Percentiles rank a stretch among this genome's conserved stretches.
These are phyloP conservation scores for Alternaria dauci DNA, from an alignment of 2,329 filamentous ascomycete genomes.

Conservation along the genomic window DNA sequence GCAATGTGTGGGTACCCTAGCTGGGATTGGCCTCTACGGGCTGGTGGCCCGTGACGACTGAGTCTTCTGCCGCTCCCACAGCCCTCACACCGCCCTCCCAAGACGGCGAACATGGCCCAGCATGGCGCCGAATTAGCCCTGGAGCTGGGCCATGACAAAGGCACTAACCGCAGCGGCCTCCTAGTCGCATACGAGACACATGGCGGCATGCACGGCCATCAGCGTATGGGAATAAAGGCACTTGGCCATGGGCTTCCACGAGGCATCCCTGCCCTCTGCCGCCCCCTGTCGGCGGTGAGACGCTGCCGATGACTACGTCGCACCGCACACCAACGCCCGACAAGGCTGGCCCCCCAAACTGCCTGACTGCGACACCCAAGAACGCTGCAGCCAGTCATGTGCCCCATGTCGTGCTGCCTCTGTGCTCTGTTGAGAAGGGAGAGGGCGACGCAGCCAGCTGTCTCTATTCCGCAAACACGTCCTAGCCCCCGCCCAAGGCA, in stretches of 20 bases:
- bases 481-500: conserved; percentile 19
- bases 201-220: conserved; percentile 37
- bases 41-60: conserved; percentile 33
- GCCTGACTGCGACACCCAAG: too few species aligned
- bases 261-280: conserved; percentile 42
- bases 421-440: conserved; percentile 16
- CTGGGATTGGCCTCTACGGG: conserved; percentile 39
- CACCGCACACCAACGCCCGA: conserved; percentile 18
- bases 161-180: conserved; percentile 29
- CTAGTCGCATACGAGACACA: conserved; percentile 39
- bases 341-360: too few species aligned
- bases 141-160: conserved; percentile 41
- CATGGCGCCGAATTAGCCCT: conserved; percentile 38
- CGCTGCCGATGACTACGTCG: conserved; percentile 24
- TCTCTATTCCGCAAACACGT: conserved; percentile 24
- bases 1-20: conserved; percentile 48
- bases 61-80: conserved; percentile 36
- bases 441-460: conserved; percentile 18
- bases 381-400: conserved; percentile 20
- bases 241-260: conserved; percentile 45
- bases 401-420: conserved; percentile 9
- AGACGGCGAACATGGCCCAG: conserved; percentile 38
- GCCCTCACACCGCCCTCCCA: conserved; percentile 39
- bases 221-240: conserved; percentile 39
- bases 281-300: conserved; percentile 22